Percentiles rank a stretch among this genome's conserved stretches.
These are phyloP conservation scores for Trametes sp. DNA, from an alignment of 1,284 basidiomycete species.

Conservation along the genomic window DNA sequence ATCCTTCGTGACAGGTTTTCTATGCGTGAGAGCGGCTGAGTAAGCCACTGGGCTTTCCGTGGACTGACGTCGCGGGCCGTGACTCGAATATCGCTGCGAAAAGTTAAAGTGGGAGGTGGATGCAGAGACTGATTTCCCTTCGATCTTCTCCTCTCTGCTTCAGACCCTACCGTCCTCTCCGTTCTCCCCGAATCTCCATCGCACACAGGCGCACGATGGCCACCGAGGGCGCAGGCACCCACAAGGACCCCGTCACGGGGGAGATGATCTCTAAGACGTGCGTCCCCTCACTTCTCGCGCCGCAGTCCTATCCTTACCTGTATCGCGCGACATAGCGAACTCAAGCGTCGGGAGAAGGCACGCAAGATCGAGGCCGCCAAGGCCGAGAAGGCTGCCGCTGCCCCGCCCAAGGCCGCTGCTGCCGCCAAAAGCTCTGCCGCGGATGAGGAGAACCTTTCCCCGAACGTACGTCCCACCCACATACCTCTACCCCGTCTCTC, in stretches of 20 bases:
- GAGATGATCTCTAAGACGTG: constrained; percentile 96
- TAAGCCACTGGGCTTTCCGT: constrained; percentile 1
- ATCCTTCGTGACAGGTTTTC: constrained; percentile 5
- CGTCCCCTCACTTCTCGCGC: constrained; percentile 43
- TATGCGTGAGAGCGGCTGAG: constrained; percentile 26
- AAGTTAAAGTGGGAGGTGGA: constrained; percentile 34
- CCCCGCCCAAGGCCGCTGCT: constrained; percentile 46
- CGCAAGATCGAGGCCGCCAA: constrained; percentile 87
- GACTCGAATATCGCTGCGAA: constrained; percentile 26
- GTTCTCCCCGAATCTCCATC: constrained; percentile 13
- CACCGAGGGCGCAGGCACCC: constrained; percentile 57
- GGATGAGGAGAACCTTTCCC: constrained; percentile 82
- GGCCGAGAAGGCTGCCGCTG: constrained; percentile 76
- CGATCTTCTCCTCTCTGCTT: constrained; percentile 32
- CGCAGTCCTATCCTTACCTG: constrained; percentile 32
- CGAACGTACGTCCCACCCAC: constrained; percentile 66
- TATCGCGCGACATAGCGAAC: constrained; percentile 66
- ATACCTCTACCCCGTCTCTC: not conserved
- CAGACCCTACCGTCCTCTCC: constrained; percentile 17
- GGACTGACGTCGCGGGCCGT: constrained; percentile 10
- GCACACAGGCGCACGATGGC: constrained; percentile 53
- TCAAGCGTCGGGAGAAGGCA: constrained; percentile 90
- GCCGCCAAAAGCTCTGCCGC: constrained; percentile 50
- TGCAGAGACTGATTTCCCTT: constrained; percentile 41
- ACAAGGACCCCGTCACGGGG: constrained; percentile 89